Conservation (phyloP, 208 protist species). For the Acanthamoeba castellanii region DNA sequence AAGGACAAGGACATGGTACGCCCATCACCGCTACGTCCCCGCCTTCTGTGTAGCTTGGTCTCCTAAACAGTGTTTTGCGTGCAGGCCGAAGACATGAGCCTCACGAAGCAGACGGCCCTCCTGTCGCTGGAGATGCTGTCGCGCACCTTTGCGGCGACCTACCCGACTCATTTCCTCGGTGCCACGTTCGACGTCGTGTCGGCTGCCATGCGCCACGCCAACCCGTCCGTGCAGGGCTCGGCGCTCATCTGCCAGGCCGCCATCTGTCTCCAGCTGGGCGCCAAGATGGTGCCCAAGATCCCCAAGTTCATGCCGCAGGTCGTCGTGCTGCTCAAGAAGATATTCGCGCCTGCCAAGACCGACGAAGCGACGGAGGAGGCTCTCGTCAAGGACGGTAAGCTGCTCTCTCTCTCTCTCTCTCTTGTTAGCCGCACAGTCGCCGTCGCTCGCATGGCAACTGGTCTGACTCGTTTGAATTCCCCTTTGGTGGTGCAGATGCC, state of each 20-base stretch:
- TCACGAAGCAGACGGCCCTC: constrained; percentile 65
- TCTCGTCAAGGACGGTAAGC: not conserved
- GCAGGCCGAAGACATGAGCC: not conserved
- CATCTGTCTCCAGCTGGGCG: constrained; percentile 19
- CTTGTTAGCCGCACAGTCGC: not conserved
- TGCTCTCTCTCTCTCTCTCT: not conserved
- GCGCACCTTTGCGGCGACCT: constrained; percentile 30
- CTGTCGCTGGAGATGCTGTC: constrained; percentile 57
- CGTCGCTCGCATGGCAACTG: not conserved
- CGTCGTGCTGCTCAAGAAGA: not conserved
- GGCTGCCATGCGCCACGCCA: not conserved
- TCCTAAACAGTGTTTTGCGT: not conserved
- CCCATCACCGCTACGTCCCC: not conserved
- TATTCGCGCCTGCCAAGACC: not conserved
- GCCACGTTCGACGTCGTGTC: constrained; percentile 33
- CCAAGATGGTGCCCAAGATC: constrained; percentile 59
- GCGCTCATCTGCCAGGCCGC: constrained; percentile 42
- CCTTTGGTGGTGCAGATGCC: not conserved
- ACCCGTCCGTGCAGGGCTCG: not conserved
- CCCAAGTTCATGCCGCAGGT: constrained; percentile 39
- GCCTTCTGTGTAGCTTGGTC: not conserved
- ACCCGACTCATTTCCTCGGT: constrained; percentile 12
- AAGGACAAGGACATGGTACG: constrained; percentile 49
- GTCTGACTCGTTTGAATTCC: not conserved
- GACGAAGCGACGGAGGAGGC: not conserved